phyloP scores from a whole-genome alignment of 306 rosid species.

The Prunus mume region DNA sequence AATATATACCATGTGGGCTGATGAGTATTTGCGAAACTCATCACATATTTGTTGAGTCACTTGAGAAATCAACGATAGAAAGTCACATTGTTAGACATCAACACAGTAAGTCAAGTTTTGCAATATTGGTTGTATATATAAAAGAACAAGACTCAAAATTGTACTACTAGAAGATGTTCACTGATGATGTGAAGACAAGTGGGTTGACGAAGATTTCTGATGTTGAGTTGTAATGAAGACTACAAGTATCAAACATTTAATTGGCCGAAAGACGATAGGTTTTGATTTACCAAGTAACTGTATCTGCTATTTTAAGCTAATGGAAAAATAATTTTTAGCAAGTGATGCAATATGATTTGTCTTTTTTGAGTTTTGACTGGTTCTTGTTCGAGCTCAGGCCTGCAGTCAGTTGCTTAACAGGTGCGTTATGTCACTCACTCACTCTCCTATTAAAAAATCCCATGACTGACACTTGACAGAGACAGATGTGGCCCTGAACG shows the following conservation, averaged over 20 bases:
- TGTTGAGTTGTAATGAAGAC: slow-evolving; percentile 14
- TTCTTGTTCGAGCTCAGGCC: background rate
- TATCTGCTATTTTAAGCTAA: background rate
- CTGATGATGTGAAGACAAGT: slow-evolving; percentile 4
- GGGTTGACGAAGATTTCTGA: slow-evolving; percentile 5
- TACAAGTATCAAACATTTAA: background rate
- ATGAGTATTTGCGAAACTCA: slow-evolving; percentile 1
- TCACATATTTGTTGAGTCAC: slow-evolving; percentile 2
- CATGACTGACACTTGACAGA: background rate
- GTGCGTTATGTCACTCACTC: background rate
- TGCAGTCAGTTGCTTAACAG: background rate
- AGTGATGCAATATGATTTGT: background rate
- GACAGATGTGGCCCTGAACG: background rate
- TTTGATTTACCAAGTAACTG: background rate
- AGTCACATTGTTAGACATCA: slow-evolving; percentile 12
- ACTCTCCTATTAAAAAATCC: background rate
- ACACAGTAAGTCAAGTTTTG: slow-evolving; percentile 34
- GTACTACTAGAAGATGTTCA: slow-evolving; percentile 22
- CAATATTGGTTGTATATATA: slow-evolving; percentile 28
- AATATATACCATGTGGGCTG: slow-evolving; percentile 27
- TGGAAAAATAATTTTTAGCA: background rate
- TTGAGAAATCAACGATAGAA: background rate
- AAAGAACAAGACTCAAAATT: slow-evolving; percentile 21
- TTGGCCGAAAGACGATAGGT: background rate
- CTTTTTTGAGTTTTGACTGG: background rate